Conservation (phyloP, 2,329 filamentous ascomycete genomes). For the Camillea tinctor region DNA sequence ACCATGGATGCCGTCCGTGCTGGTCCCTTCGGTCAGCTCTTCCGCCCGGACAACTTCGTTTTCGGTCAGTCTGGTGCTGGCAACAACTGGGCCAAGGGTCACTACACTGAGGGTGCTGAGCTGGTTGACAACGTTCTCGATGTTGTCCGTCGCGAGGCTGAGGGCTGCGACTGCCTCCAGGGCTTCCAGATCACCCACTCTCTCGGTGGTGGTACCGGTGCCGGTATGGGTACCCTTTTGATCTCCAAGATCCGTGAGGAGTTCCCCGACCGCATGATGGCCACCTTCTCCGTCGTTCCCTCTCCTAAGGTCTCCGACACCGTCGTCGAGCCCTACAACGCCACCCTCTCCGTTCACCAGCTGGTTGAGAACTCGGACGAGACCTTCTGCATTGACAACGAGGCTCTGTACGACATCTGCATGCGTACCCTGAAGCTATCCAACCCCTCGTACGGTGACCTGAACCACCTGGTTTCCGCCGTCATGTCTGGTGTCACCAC, state of each 20-base stretch:
- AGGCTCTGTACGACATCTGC: conserved; percentile 99
- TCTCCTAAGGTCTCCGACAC: conserved; percentile 99
- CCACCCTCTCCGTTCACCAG: conserved; percentile 97
- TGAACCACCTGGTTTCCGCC: conserved; percentile 98
- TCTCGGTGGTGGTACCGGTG: conserved; percentile 99
- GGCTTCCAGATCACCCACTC: conserved; percentile 99
- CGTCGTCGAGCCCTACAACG: conserved; percentile 99
- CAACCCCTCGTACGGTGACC: conserved; percentile 97
- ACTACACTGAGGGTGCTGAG: conserved; percentile 99
- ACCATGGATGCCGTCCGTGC: conserved; percentile 99
- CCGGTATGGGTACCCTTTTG: conserved; percentile 98
- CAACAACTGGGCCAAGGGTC: conserved; percentile 99
- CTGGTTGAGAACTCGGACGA: conserved; percentile 99
- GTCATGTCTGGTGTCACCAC: conserved; percentile 99
- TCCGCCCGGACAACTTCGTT: conserved; percentile 99
- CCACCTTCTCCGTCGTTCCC: conserved; percentile 97
- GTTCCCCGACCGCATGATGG: conserved; percentile 99
- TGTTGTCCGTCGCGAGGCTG: conserved; percentile 97
- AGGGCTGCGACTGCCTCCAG: conserved; percentile 99
- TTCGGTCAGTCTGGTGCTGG: conserved; percentile 99
- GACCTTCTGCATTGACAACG: conserved; percentile 99
- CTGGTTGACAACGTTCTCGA: conserved; percentile 97
- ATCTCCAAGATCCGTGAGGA: conserved; percentile 99
- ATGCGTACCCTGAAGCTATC: conserved; percentile 99
- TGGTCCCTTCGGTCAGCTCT: conserved; percentile 96